A percentile compares a stretch with the other conserved stretches of the same genome.
Conservation (phyloP, 2,329 filamentous ascomycete genomes). For the Nigrograna mackinnonii region DNA sequence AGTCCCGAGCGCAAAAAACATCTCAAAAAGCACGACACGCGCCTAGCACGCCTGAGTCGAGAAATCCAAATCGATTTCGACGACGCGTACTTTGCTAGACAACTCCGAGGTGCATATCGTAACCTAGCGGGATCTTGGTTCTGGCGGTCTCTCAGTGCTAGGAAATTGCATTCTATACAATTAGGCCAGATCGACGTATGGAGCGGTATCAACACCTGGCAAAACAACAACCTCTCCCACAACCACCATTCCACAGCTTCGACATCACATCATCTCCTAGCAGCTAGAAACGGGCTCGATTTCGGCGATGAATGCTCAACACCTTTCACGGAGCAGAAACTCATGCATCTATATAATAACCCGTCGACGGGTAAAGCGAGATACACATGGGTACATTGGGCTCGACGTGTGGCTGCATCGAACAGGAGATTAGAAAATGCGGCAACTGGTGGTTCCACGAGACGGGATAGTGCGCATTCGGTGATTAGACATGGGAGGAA, state of each 20-base stretch:
- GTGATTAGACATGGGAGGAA: no score
- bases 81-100: conserved; percentile 25
- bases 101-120: conserved; percentile 16
- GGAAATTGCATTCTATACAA: conserved; percentile 20
- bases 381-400: conserved; percentile 51
- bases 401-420: conserved; percentile 29
- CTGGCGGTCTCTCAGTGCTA: conserved; percentile 20
- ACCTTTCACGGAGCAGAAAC: conserved; percentile 43
- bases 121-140: conserved; percentile 25
- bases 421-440: conserved; percentile 8
- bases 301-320: conserved; percentile 5
- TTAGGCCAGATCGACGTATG: conserved; percentile 17
- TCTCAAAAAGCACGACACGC: not conserved
- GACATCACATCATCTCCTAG: no score
- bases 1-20: not conserved
- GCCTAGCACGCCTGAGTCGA: not conserved
- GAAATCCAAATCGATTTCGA: conserved; percentile 23
- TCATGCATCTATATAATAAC: conserved; percentile 37
- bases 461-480: no score
- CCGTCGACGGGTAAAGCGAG: conserved; percentile 38
- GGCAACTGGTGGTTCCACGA: not conserved
- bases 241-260: no score
- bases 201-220: conserved; percentile 15
- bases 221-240: no score
- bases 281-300: conserved; percentile 9